Evolutionary conservation across 805 yeast species (phyloP).

Genomic region (Candida stauntonica): DNA sequence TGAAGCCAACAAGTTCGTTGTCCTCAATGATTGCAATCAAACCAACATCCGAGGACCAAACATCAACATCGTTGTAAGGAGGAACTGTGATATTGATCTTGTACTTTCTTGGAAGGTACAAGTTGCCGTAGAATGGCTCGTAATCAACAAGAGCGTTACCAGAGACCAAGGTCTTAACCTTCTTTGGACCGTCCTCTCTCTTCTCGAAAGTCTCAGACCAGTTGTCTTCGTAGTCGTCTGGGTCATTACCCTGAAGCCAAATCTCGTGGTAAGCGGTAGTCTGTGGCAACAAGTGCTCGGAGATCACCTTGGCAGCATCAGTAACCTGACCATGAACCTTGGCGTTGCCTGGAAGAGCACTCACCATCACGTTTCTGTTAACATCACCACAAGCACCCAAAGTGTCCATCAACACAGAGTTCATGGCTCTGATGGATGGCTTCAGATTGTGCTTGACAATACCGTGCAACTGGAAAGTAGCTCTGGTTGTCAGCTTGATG

Average conservation of each 20-base stretch:
- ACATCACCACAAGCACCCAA: constrained; percentile 99
- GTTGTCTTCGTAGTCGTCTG: constrained; percentile 56
- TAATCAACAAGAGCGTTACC: constrained; percentile 77
- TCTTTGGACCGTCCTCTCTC: constrained; percentile 71
- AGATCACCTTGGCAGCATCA: constrained; percentile 55
- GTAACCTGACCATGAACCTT: constrained; percentile 75
- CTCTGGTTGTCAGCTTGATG: constrained; percentile 91
- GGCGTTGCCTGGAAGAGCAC: constrained; percentile 85
- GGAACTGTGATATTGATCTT: constrained; percentile 94
- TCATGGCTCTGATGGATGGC: constrained; percentile 90
- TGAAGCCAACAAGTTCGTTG: constrained; percentile 70
- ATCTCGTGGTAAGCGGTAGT: constrained; percentile 97
- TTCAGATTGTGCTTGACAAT: constrained; percentile 85
- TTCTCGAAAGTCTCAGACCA: constrained; percentile 60
- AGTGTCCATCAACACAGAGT: constrained; percentile 85
- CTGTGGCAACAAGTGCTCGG: constrained; percentile 80
- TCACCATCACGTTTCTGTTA: constrained; percentile 89
- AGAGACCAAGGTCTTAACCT: constrained; percentile 78
- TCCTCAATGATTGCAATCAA: constrained; percentile 75
- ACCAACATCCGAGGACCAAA: constrained; percentile 93
- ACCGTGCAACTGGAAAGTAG: constrained; percentile 95
- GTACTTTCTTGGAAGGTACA: constrained; percentile 92
- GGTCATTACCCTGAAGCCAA: constrained; percentile 88
- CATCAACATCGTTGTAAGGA: constrained; percentile 95
- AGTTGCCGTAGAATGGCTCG: constrained; percentile 85